phyloP scores from a whole-genome alignment of 2,329 filamentous ascomycete genomes.

The Didymella segeticola region DNA sequence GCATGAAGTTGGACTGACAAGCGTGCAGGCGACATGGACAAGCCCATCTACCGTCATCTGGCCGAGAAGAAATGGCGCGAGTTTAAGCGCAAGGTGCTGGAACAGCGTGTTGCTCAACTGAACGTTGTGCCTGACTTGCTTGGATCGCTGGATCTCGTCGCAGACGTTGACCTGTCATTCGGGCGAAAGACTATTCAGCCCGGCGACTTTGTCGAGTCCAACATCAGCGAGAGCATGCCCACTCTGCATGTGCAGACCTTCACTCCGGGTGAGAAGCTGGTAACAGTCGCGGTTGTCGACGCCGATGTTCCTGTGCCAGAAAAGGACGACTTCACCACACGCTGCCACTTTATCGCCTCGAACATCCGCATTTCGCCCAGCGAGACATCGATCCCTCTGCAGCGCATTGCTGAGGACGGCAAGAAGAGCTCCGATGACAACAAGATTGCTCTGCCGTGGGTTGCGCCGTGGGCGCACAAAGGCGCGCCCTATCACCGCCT shows the following conservation, averaged over 20 bases:
- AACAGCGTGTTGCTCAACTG: slow-evolving; percentile 87
- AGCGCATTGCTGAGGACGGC: slow-evolving; percentile 40
- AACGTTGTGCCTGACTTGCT: slow-evolving; percentile 87
- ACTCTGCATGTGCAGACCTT: slow-evolving; percentile 86
- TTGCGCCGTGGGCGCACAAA: slow-evolving; percentile 86
- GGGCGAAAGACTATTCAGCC: slow-evolving; percentile 72
- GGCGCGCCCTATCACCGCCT: slow-evolving; percentile 91
- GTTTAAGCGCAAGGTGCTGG: slow-evolving; percentile 78
- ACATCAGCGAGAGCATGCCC: slow-evolving; percentile 74
- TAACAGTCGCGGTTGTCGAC: slow-evolving; percentile 86
- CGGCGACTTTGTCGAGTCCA: slow-evolving; percentile 78
- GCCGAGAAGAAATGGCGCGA: slow-evolving; percentile 86
- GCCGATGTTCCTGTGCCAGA: slow-evolving; percentile 85
- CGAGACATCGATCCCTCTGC: slow-evolving; percentile 42
- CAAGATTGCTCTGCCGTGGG: slow-evolving; percentile 79
- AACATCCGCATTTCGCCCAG: slow-evolving; percentile 71
- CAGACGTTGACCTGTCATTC: slow-evolving; percentile 85
- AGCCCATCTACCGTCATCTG: slow-evolving; percentile 92
- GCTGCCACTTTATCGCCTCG: slow-evolving; percentile 86
- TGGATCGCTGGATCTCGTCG: slow-evolving; percentile 75
- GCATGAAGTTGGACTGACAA: slow-evolving; percentile 12
- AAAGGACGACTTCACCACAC: slow-evolving; percentile 76
- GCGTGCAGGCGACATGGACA: slow-evolving; percentile 85
- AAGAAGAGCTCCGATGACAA: slow-evolving; percentile 53
- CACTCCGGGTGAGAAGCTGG: slow-evolving; percentile 77